Evolutionary conservation across 805 yeast species (phyloP).

Genomic region (Blastobotrys peoriensis): DNA sequence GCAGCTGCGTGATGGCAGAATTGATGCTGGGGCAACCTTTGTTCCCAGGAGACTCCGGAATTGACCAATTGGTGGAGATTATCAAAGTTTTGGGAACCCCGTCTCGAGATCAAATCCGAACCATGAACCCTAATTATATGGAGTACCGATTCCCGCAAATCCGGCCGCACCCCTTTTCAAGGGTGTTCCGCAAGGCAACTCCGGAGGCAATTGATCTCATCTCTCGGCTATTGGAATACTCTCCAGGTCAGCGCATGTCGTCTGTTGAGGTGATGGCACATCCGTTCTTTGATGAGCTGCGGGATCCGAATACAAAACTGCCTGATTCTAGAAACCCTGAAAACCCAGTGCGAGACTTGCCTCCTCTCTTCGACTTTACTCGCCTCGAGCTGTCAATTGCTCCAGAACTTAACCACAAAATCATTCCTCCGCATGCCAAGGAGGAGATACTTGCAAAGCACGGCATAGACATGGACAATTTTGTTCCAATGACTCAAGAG

Average conservation of each 20-base stretch:
- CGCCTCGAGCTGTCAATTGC: slow-evolving; percentile 49
- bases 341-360: slow-evolving; percentile 68
- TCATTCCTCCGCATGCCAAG: slow-evolving; percentile 36
- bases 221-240: slow-evolving; percentile 77
- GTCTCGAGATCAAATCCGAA: slow-evolving; percentile 78
- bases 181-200: slow-evolving; percentile 71
- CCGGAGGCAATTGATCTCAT: slow-evolving; percentile 82
- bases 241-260: slow-evolving; percentile 75
- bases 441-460: slow-evolving; percentile 38
- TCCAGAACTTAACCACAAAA: slow-evolving; percentile 35
- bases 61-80: slow-evolving; percentile 94
- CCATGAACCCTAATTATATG: slow-evolving; percentile 96
- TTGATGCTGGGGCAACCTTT: slow-evolving; percentile 90
- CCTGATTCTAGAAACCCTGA: slow-evolving; percentile 51
- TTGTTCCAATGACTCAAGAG: slow-evolving; percentile 44
- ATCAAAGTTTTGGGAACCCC: slow-evolving; percentile 96
- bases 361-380: slow-evolving; percentile 72
- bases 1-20: slow-evolving; percentile 96
- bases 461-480: slow-evolving; percentile 46
- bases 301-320: slow-evolving; percentile 41
- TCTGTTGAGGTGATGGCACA: slow-evolving; percentile 82
- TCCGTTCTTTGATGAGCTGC: slow-evolving; percentile 82
- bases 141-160: slow-evolving; percentile 87
- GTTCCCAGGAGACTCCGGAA: slow-evolving; percentile 97
- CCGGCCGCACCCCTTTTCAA: slow-evolving; percentile 48